Base-by-base conservation (phyloP, 75 land plant species). In the Larix kaempferi region DNA sequence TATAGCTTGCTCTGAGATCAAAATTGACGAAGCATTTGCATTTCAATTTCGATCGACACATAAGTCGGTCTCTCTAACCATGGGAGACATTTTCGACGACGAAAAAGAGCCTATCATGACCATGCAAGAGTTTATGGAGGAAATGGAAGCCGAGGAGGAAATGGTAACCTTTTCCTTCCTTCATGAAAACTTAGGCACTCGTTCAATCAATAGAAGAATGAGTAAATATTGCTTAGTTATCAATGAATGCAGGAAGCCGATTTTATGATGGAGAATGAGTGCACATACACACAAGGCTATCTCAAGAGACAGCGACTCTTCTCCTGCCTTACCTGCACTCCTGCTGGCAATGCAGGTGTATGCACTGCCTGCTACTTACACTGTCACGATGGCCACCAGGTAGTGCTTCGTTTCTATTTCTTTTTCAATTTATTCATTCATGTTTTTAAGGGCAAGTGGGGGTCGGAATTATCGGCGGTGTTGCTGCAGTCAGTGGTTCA, bases 101-200 rank as follows among this genome's bases (percentile, higher is more conserved):
- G 91, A 82, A 33, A 78, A 74, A 37, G 95, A 90, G 81, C 81
- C 72, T 27, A 85, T 87, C 21, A 77, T 84, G 52, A 83, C 93
- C 12, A 81, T 93, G 39, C 23, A 82, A 3, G 93, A 93, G 84
- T 93, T 87, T 69, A 83, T 93, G 19, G 80, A 93, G 37, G 83
- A 67, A 3, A 57, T 93, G 41, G 96, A 93, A 74, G 96, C 85
- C 11, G 80, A 86, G 66, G 91, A 93, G 65, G 93, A 93, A 75
- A 83, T 93, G 93, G 96, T 93, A 84, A 61, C 3, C 57, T 59
- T 56, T 19, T 21, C 56, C 4, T 25, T 79, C 58, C 55, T 79
- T 23, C 35, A 19, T 75, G 14, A 54, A 33, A 74, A 33, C n/a
- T 21, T 56, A 3, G 27, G 57, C 52, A 17, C 7, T 6, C 15